phyloP scores from a whole-genome alignment of 345 rosid species.

The Aquilaria yunnanensis region DNA sequence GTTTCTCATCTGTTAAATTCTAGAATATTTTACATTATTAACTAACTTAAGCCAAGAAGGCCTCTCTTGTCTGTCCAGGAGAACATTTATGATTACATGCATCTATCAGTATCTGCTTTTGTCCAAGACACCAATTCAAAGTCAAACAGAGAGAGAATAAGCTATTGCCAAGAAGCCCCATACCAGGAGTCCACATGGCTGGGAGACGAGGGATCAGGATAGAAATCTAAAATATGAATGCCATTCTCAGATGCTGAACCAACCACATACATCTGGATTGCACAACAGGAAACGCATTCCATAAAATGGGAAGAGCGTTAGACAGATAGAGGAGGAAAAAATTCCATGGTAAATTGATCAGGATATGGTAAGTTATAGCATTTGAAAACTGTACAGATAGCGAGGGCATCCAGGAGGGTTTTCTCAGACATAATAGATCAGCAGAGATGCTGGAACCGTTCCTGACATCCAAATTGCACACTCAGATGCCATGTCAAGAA shows the following conservation, averaged over 20 bases:
- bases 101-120: too few species aligned
- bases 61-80: too few species aligned
- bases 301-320: too few species aligned
- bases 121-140: too few species aligned
- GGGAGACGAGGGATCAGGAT: slow-evolving; percentile 69
- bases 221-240: slow-evolving; percentile 87
- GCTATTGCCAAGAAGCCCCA: slow-evolving; percentile 7
- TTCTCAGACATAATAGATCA: slow-evolving; percentile 45
- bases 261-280: slow-evolving; percentile 64
- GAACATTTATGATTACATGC: too few species aligned
- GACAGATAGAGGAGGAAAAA: too few species aligned
- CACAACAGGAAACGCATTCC: slow-evolving; percentile 2
- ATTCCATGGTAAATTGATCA: too few species aligned
- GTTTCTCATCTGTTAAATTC: too few species aligned
- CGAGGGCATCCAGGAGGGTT: slow-evolving; percentile 82
- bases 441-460: slow-evolving; percentile 33
- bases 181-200: slow-evolving; percentile 85
- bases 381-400: slow-evolving; percentile 52
- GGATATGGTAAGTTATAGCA: background rate
- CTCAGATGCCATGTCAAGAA: too few species aligned
- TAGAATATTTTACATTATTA: too few species aligned
- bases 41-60: too few species aligned
- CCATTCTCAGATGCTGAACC: slow-evolving; percentile 71
- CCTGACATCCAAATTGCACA: slow-evolving; percentile 31
- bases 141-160: too few species aligned